Percentiles rank a stretch among this genome's conserved stretches.
Evolutionary conservation across 2,329 filamentous ascomycete species (phyloP).

Genomic region (Trichoderma lentiforme): DNA sequence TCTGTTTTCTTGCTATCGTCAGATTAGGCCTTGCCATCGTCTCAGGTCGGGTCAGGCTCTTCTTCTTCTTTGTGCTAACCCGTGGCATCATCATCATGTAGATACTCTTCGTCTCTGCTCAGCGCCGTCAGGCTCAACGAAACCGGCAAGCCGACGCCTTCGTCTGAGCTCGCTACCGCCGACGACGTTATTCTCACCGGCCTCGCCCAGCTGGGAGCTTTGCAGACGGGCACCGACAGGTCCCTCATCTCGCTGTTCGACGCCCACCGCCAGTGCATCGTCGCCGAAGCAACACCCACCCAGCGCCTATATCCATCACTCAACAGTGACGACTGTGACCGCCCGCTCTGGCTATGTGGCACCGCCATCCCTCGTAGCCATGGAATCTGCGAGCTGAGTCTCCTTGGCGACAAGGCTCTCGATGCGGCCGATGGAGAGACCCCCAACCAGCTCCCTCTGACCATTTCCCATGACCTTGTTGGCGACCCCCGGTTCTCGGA

Average conservation of each 20-base stretch:
- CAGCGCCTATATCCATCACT: slow-evolving; percentile 33
- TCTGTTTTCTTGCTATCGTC: background rate
- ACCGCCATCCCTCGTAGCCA: slow-evolving; percentile 31
- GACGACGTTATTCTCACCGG: slow-evolving; percentile 44
- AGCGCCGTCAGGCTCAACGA: slow-evolving; percentile 25
- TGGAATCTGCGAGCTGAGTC: slow-evolving; percentile 28
- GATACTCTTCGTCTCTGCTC: slow-evolving; percentile 20
- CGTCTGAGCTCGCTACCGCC: slow-evolving; percentile 28
- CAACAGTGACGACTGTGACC: slow-evolving; percentile 13
- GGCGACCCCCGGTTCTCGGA: slow-evolving; percentile 30
- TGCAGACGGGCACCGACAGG: slow-evolving; percentile 41
- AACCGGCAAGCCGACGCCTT: slow-evolving; percentile 24
- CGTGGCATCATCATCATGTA: background rate
- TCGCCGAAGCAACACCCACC: slow-evolving; percentile 48
- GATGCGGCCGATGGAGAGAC: background rate
- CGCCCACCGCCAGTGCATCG: slow-evolving; percentile 43
- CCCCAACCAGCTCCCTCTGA: slow-evolving; percentile 29
- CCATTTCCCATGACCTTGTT: slow-evolving; percentile 34
- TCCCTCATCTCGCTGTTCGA: slow-evolving; percentile 52
- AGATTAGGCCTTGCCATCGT: no score
- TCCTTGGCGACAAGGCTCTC: background rate
- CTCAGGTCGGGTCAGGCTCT: background rate
- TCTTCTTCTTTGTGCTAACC: background rate
- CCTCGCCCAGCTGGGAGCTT: slow-evolving; percentile 47
- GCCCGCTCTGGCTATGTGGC: slow-evolving; percentile 30